Percentiles rank a stretch among this genome's conserved stretches.
Evolutionary conservation across 257 asterid genomes (phyloP).

Genomic region (Scutellaria barbata): DNA sequence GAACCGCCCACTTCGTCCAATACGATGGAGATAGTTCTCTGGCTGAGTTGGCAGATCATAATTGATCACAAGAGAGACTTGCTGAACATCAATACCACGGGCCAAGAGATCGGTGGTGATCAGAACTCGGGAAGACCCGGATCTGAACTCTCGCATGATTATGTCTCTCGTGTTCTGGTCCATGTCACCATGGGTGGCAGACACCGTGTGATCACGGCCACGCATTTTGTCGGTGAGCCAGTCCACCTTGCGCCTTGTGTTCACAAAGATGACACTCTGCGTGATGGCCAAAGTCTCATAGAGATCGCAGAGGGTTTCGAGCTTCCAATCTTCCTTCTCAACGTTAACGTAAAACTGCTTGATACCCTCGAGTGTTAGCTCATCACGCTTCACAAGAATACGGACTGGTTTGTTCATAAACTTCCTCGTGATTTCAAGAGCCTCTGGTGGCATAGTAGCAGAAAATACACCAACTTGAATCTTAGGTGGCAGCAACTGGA

Average conservation of each 20-base stretch:
- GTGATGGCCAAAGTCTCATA: conserved; percentile 59
- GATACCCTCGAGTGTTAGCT: conserved; percentile 61
- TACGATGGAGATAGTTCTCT: conserved; percentile 68
- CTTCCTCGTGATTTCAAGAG: conserved; percentile 67
- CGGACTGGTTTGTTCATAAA: conserved; percentile 70
- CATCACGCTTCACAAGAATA: conserved; percentile 64
- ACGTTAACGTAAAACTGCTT: conserved; percentile 57
- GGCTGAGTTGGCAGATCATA: conserved; percentile 70
- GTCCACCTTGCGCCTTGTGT: conserved; percentile 69
- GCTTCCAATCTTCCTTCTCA: conserved; percentile 60
- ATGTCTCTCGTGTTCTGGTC: conserved; percentile 67
- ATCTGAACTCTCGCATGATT: conserved; percentile 65
- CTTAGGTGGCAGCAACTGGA: conserved; percentile 65
- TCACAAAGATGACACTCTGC: conserved; percentile 66
- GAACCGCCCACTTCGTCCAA: conserved; percentile 64
- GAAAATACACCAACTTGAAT: conserved; percentile 71
- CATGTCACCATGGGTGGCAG: conserved; percentile 68
- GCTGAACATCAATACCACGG: conserved; percentile 73
- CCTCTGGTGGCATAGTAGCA: conserved; percentile 64
- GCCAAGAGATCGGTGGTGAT: conserved; percentile 68
- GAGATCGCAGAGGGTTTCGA: conserved; percentile 60
- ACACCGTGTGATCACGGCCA: conserved; percentile 57
- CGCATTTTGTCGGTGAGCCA: conserved; percentile 69
- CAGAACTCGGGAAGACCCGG: conserved; percentile 66
- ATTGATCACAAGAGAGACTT: conserved; percentile 62